Evolutionary conservation across 306 rosid species (phyloP).

Genomic region (Cyclanthera cordifolia): DNA sequence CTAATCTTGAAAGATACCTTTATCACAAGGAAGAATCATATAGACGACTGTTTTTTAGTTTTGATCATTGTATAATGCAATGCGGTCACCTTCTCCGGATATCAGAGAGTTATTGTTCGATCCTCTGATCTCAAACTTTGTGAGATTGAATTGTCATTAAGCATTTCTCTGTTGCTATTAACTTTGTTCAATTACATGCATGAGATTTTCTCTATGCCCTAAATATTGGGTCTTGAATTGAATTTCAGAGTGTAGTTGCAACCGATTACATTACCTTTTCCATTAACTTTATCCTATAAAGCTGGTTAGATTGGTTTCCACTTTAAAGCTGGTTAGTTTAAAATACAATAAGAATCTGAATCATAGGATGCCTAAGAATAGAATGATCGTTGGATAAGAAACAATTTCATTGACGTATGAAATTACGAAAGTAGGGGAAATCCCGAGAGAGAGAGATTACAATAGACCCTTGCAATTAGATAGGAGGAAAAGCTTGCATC

Average conservation of each 20-base stretch:
- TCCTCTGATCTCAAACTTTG: not conserved
- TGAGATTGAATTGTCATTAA: not conserved
- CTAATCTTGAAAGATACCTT: constrained; percentile 6
- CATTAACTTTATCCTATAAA: not conserved
- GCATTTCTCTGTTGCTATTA: not conserved
- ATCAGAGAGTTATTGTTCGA: not conserved
- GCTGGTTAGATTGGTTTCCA: too few species aligned
- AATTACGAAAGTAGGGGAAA: too few species aligned
- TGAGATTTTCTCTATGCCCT: not conserved
- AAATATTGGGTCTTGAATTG: not conserved
- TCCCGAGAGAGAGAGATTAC: too few species aligned
- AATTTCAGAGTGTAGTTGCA: not conserved
- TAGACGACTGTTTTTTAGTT: not conserved
- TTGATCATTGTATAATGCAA: constrained; percentile 6
- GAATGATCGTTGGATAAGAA: not conserved
- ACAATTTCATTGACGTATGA: too few species aligned
- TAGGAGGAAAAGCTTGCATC: too few species aligned
- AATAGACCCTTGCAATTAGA: too few species aligned
- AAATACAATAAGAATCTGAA: too few species aligned
- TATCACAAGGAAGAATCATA: constrained; percentile 7
- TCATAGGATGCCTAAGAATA: not conserved
- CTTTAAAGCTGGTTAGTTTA: not conserved
- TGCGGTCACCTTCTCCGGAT: not conserved
- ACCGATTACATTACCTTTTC: too few species aligned
- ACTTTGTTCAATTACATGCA: constrained; percentile 1